phyloP scores from a whole-genome alignment of 306 rosid genomes.

The Abrus pulchellus region DNA sequence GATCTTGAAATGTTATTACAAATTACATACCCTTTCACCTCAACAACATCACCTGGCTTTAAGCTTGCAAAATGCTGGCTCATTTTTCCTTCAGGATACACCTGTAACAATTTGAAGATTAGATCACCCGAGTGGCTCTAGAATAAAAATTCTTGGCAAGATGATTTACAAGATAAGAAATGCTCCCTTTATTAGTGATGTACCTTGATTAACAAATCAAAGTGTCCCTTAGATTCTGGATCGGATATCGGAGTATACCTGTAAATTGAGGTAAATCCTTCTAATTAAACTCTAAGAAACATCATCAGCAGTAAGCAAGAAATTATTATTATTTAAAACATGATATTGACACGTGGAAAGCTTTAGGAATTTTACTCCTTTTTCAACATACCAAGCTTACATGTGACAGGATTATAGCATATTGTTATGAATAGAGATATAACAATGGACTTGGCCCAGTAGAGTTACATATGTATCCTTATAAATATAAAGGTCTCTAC shows the following conservation, averaged over 20 bases:
- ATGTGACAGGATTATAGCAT: background rate
- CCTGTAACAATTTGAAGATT: constrained; percentile 59
- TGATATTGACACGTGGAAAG: constrained; percentile 18
- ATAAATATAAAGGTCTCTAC: no score
- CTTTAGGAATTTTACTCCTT: background rate
- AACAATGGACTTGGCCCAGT: no score
- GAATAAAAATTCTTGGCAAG: background rate
- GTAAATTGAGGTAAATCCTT: constrained; percentile 40
- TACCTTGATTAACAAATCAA: constrained; percentile 97
- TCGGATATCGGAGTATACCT: constrained; percentile 99
- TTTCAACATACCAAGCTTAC: background rate
- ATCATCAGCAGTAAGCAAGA: constrained; percentile 30
- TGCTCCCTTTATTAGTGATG: constrained; percentile 30
- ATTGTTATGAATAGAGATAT: no score
- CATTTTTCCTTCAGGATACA: constrained; percentile 97
- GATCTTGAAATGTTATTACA: constrained; percentile 27
- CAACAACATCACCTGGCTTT: constrained; percentile 94
- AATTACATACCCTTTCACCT: constrained; percentile 91
- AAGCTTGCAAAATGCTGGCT: constrained; percentile 98
- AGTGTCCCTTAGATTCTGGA: constrained; percentile 88
- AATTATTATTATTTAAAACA: constrained; percentile 4
- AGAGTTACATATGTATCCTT: no score
- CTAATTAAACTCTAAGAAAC: constrained; percentile 37
- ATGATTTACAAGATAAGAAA: constrained; percentile 19
- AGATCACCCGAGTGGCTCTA: constrained; percentile 23